Conservation (phyloP, 129 eudicot species). For the Saussurea involucrata region DNA sequence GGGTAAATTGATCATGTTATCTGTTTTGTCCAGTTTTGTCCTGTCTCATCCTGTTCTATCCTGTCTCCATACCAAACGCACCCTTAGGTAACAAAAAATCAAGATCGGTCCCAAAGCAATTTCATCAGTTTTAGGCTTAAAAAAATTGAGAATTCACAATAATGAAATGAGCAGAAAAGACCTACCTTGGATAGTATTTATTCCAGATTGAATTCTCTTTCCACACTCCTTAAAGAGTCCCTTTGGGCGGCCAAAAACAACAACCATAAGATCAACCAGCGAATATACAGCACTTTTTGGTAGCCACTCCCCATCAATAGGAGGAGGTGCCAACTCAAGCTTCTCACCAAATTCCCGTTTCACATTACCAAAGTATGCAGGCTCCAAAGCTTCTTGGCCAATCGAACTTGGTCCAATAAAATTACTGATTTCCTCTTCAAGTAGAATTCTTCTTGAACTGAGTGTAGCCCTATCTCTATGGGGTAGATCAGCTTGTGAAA, state of each 20-base stretch:
- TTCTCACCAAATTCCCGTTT: conserved; percentile 67
- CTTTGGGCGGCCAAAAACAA: conserved; percentile 83
- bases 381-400: conserved; percentile 56
- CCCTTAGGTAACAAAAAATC: conserved; percentile 8
- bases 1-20: too few relatives aligned
- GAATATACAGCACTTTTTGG: conserved; percentile 93
- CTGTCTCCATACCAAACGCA: too few relatives aligned
- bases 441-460: conserved; percentile 45
- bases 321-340: conserved; percentile 88
- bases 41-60: too few relatives aligned
- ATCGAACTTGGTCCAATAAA: conserved; percentile 32
- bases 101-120: background rate
- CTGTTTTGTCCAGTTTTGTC: too few relatives aligned
- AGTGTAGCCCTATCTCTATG: conserved; percentile 62
- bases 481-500: conserved; percentile 56
- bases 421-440: conserved; percentile 59
- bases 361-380: conserved; percentile 74
- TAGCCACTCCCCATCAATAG: conserved; percentile 97
- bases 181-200: conserved; percentile 67
- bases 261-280: conserved; percentile 79
- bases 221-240: conserved; percentile 89
- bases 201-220: conserved; percentile 82
- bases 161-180: background rate
- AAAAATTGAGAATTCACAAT: background rate
- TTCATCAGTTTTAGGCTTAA: background rate